Conservation (phyloP, 148 eudicot genomes). For the Polygonum maritimum region DNA sequence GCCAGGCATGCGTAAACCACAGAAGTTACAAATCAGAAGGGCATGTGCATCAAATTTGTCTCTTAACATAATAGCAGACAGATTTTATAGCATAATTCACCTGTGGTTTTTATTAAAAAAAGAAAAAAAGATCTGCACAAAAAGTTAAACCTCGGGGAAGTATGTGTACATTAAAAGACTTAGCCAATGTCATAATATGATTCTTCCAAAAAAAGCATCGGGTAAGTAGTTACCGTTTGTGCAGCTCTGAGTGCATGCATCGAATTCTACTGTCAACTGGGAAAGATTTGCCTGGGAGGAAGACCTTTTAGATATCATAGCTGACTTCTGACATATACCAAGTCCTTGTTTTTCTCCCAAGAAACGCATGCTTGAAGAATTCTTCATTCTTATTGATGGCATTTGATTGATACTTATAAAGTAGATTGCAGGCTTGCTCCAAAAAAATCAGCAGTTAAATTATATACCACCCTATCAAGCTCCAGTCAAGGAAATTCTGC, state of each 20-base stretch:
- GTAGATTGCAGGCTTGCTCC: slow-evolving; percentile 21
- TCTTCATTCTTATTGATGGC: slow-evolving; percentile 89
- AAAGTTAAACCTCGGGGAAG: neutral
- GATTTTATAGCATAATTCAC: neutral
- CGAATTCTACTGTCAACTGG: slow-evolving; percentile 32
- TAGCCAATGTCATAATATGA: neutral
- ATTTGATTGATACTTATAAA: slow-evolving; percentile 48
- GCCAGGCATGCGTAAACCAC: neutral
- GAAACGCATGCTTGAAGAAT: slow-evolving; percentile 47
- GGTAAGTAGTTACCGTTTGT: slow-evolving; percentile 40
- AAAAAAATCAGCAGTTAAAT: slow-evolving; percentile 38
- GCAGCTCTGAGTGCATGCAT: slow-evolving; percentile 21
- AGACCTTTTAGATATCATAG: slow-evolving; percentile 55
- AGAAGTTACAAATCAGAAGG: neutral
- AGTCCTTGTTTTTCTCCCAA: slow-evolving; percentile 62
- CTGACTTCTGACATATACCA: slow-evolving; percentile 64
- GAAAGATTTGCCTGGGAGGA: slow-evolving; percentile 40
- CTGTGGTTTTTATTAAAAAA: neutral
- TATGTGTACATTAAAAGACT: neutral
- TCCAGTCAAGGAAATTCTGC: slow-evolving; percentile 13
- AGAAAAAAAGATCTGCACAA: neutral
- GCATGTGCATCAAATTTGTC: neutral
- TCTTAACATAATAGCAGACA: neutral
- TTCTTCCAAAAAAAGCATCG: neutral
- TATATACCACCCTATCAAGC: slow-evolving; percentile 20